Base-by-base conservation (phyloP, 768 basidiomycete species). In the Glaciozyma martinii region DNA sequence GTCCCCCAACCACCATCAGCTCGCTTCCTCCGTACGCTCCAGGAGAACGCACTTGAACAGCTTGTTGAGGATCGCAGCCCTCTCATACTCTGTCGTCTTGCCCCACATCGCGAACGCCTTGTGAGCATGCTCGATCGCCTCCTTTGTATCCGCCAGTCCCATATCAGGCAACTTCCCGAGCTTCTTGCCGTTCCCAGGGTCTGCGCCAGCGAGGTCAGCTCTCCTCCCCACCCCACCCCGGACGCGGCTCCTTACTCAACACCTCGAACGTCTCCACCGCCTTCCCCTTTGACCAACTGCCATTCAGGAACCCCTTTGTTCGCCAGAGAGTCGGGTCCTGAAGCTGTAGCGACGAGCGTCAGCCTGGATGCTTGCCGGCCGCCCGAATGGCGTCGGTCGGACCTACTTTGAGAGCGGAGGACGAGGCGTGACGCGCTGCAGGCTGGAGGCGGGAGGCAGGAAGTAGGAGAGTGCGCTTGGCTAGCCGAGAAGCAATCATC, bases 141-240 rank as follows among this genome's bases (percentile, higher is more conserved):
- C 80, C 71, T 85, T 85, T 15, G 90, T 88, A 77, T 97, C 91
- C 32, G 81, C 80, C 52, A 89, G 74, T 15, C 86, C 88, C 86
- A 95, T 89, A 74, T 98, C 94, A 5, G 92, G 89, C 32, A 93
- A 81, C 1, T 83, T 85, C 19, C 92, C 94, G 53, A 97, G 82
- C 64, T 83, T 83, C 69, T 92, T 83, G 49, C 82, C 82, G 6
- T 86, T 94, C 9, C 91, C 89, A 37, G 94, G 94, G 79, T 97
- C 93, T 94, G 63, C 23, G 3, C 10, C 43, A n/a, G 42, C 5
- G 2, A 25, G 9, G 21, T 47, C 33, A 49, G 46, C 25, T 53
- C 25, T 53, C 33, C 30, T 21, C 27, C 49, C 49, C 25, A 19
- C 37, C 16, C 25, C 12, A 3, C 19, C 37, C 29, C 25, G 10